Base-by-base conservation (phyloP, 306 rosid species). In the Lathyrus sativus region DNA sequence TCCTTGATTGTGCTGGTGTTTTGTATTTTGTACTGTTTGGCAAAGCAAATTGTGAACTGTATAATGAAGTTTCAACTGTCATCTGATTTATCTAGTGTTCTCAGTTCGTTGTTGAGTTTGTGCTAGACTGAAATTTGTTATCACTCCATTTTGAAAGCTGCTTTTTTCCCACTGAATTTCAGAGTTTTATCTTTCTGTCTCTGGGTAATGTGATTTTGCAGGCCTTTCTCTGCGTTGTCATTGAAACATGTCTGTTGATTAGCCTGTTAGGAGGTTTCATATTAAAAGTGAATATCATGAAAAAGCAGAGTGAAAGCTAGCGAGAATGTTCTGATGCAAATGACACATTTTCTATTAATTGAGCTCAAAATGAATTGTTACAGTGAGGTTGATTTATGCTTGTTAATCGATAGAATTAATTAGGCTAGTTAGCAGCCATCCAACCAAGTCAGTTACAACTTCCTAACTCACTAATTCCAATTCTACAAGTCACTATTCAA, bases 1-100 rank as follows among this genome's bases (percentile, higher is more conserved):
- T 71, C 64, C 56, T 61, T 44, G 41, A 45, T 35, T 18, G 72
- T 57, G 57, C 19, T 79, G 49, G 68, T 79, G 49, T 72, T 68
- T 72, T 71, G 66, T 63, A 54, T 60, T 59, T 41, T 51, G 59
- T 24, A 50, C 48, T 72, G 58, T 68, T 67, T 43, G 62, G 33
- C 5, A 41, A 28, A 42, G 68, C 59, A 15, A 71, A 35, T 64
- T 63, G 51, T 61, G 15, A 62, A 72, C 72, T 18, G 8, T 50
- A 24, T 41, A 35, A 11, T 41, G 31, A 26, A 66, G 78, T 43
- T 60, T 41, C 65, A 53, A 50, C 19, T 70, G 42, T 55, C 50
- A 24, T 63, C 24, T 72, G 12, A 1, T 38, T 43, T 60, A 11
- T 65, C 24, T 24, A 22, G 51, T 62, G 62, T 62, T 74, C 45